Evolutionary conservation across 371 early-diverging fungal genomes (phyloP).

Genomic region (Blyttiomyces sp.): DNA sequence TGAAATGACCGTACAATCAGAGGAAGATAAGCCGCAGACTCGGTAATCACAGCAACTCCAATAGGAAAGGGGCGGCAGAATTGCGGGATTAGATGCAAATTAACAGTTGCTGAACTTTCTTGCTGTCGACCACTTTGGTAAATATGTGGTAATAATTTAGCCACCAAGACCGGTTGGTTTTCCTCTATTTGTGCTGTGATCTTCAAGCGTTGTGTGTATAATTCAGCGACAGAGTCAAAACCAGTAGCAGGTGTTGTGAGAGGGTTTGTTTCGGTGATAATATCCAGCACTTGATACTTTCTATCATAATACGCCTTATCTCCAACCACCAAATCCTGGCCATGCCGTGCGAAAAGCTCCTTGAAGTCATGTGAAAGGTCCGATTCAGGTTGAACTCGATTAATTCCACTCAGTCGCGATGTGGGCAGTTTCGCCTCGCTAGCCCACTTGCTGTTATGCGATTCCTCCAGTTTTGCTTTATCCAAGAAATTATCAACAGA

Average conservation of each 20-base stretch:
- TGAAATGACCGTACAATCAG: constrained; percentile 36
- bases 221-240: constrained; percentile 46
- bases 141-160: constrained; percentile 20
- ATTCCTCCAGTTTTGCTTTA: constrained; percentile 42
- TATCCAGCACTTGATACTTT: constrained; percentile 52
- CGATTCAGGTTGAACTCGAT: background rate
- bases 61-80: constrained; percentile 54
- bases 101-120: constrained; percentile 23
- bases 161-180: constrained; percentile 54
- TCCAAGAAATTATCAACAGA: constrained; percentile 44
- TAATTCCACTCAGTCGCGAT: background rate
- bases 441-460: background rate
- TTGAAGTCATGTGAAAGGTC: background rate
- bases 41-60: constrained; percentile 53
- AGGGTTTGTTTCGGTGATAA: constrained; percentile 46
- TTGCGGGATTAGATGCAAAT: constrained; percentile 55
- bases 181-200: constrained; percentile 23
- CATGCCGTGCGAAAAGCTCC: background rate
- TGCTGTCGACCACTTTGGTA: constrained; percentile 15
- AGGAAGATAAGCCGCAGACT: constrained; percentile 68
- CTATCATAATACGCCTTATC: constrained; percentile 54
- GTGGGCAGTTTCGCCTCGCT: too few species aligned
- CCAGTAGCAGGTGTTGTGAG: constrained; percentile 39
- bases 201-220: constrained; percentile 45
- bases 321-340: constrained; percentile 46